Evolutionary conservation across 1,284 basidiomycete genomes (phyloP), one percentile per base, ranked within the genome.

Genomic region (Cutaneotrichosporon mucoides): DNA sequence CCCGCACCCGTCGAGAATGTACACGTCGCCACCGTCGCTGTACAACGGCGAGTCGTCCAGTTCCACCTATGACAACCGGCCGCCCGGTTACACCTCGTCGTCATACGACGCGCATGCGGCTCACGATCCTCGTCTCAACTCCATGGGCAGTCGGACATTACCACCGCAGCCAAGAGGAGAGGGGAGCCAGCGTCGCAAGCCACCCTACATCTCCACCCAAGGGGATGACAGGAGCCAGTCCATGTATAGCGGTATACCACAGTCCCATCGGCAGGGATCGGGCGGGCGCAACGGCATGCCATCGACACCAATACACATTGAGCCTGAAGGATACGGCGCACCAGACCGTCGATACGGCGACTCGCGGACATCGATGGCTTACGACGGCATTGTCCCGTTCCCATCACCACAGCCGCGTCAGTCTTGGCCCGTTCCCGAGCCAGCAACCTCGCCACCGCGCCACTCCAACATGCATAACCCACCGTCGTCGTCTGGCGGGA

Each of bases 351-450:
- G 71, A 34, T 75, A 75, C 59, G 71, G 70, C 6, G 66, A 68
- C 12, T n/a, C 52, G 3, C 44, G 24, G 24, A 46, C 44, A 6
- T 16, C 50, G 7, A 49, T 53, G 3, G 59, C 57, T n/a, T 43
- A 47, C 41, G 47, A 50, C 33, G 66, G 65, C 38, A 57, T 62
- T 1, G 72, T 73, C 59, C 24, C 24, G 24, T 24, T 24, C 24
- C 73, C 72, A 3, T 68, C 67, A 9, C 73, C 72, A 6, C 66
- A 65, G 16, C 67, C 66, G 8, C 35, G 9, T 6, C 15, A 12
- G 6, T 34, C 49, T 8, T 51, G 53, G 45, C 36, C 64, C 53
- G 44, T 15, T 8, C 42, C 56, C 5, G 56, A 51, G n/a, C 16
- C 56, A 1, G 9, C 45, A 12, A n/a, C 24, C 9, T 49, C 53